phyloP scores from a whole-genome alignment of 306 rosid genomes.

The Rosa rugosa region DNA sequence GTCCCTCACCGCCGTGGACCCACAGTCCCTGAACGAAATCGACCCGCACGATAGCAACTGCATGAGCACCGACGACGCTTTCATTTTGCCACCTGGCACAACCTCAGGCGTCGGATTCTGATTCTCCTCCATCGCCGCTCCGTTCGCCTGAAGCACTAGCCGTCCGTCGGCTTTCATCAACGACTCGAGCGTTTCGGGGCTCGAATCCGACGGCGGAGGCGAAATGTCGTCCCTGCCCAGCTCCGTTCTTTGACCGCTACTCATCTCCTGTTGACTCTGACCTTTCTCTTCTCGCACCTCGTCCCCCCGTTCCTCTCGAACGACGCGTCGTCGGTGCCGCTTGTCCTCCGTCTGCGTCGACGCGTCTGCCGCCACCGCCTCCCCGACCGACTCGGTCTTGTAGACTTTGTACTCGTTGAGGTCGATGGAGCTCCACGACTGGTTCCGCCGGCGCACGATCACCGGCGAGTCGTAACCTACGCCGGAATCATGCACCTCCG shows the following conservation, averaged over 20 bases:
- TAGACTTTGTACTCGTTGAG: constrained; percentile 83
- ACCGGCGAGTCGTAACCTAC: constrained; percentile 60
- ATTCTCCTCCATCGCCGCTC: constrained; percentile 12
- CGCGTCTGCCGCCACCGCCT: constrained; percentile 74
- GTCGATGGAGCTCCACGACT: constrained; percentile 89
- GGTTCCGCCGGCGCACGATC: constrained; percentile 59
- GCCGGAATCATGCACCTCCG: constrained; percentile 43
- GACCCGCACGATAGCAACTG: constrained; percentile 89
- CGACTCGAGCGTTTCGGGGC: constrained; percentile 87
- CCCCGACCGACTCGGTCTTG: constrained; percentile 73
- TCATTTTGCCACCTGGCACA: constrained; percentile 59
- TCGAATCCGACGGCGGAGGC: constrained; percentile 97
- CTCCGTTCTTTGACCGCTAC: constrained; percentile 52
- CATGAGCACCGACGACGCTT: constrained; percentile 74
- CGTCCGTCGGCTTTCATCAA: constrained; percentile 81
- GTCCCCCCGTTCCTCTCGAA: constrained; percentile 18
- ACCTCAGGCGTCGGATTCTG: constrained; percentile 46
- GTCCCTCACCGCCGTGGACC: constrained; percentile 47
- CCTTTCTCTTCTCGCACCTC: constrained; percentile 13
- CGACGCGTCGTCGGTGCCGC: constrained; percentile 58
- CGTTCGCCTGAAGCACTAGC: constrained; percentile 38
- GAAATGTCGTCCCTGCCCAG: constrained; percentile 87
- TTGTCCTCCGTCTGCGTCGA: constrained; percentile 93
- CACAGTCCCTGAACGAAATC: constrained; percentile 71
- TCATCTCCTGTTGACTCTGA: constrained; percentile 16